These are phyloP conservation scores for Phytomonas sp. DNA, from an alignment of 208 protist species.

Conservation along the genomic window DNA sequence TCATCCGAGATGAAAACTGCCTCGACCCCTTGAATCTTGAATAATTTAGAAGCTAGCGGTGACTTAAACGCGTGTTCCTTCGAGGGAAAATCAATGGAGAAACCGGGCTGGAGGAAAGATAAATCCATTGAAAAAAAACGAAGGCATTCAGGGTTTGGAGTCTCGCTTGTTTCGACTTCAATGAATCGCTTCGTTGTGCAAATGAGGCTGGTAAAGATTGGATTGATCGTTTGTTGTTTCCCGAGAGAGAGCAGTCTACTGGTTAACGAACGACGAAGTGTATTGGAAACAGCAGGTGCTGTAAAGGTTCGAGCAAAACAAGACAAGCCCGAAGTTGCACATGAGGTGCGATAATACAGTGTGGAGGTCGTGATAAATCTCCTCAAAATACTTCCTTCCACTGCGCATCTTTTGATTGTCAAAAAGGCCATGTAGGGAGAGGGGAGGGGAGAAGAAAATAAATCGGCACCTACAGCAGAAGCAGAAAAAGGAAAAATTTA, in stretches of 20 bases:
- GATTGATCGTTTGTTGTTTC: neutral
- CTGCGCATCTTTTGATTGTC: too few relatives aligned
- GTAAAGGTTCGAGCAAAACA: too few relatives aligned
- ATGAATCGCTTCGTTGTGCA: constrained; percentile 24
- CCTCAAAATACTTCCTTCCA: too few relatives aligned
- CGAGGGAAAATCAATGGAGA: constrained; percentile 68
- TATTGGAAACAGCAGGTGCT: neutral
- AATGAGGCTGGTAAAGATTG: neutral
- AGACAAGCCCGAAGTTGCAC: too few relatives aligned
- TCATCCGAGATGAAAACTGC: constrained; percentile 74
- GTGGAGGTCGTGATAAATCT: neutral
- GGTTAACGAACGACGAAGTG: constrained; percentile 9
- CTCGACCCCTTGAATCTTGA: constrained; percentile 57
- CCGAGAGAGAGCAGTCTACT: neutral
- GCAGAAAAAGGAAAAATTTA: neutral
- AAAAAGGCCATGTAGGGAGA: too few relatives aligned
- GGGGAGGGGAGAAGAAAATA: constrained; percentile 10
- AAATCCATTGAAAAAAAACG: constrained; percentile 85
- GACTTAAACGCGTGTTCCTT: constrained; percentile 60
- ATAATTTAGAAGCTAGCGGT: constrained; percentile 57
- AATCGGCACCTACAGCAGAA: neutral
- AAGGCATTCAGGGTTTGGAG: constrained; percentile 78
- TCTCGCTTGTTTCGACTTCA: constrained; percentile 72
- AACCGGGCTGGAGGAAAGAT: constrained; percentile 68
- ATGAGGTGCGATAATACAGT: constrained; percentile 5